Evolutionary conservation across 345 rosid genomes (phyloP).

Genomic region (Eucalyptus microcorys): DNA sequence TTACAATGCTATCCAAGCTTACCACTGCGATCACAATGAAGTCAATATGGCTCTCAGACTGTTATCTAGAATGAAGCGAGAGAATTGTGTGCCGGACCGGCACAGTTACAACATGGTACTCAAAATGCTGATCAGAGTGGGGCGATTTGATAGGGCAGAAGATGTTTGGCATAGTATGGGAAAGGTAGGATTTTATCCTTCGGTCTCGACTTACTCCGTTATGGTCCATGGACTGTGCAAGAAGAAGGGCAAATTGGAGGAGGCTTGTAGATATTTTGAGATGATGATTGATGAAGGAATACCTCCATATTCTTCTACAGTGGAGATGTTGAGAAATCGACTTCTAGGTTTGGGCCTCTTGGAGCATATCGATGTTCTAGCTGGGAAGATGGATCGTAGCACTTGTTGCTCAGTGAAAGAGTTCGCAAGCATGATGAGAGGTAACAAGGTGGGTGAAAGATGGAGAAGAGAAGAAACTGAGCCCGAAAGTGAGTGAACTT

Average conservation of each 20-base stretch:
- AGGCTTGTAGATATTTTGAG: conserved; percentile 82
- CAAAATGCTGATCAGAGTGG: conserved; percentile 51
- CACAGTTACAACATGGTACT: conserved; percentile 83
- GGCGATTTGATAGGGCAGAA: conserved; percentile 62
- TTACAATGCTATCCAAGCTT: conserved; percentile 65
- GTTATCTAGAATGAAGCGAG: conserved; percentile 54
- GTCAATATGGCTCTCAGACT: conserved; percentile 56
- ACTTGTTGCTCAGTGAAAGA: conserved; percentile 56
- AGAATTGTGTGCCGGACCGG: conserved; percentile 38
- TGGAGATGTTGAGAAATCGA: conserved; percentile 65
- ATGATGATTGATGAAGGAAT: conserved; percentile 87
- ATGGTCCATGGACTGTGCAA: conserved; percentile 76
- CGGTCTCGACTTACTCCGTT: conserved; percentile 68
- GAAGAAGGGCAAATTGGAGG: conserved; percentile 68
- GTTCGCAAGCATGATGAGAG: conserved; percentile 56
- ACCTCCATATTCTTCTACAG: conserved; percentile 66
- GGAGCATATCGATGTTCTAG: conserved; percentile 56
- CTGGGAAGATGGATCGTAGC: conserved; percentile 63
- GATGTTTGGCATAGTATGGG: conserved; percentile 77
- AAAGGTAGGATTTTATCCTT: conserved; percentile 52
- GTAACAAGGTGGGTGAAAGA: conserved; percentile 12
- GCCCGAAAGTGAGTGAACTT: conserved; percentile 19
- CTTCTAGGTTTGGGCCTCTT: conserved; percentile 42
- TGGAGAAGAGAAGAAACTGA: conserved; percentile 24
- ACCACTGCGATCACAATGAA: conserved; percentile 68